phyloP scores from a whole-genome alignment of 116 monocot genomes.

The Trichopus zeylanicus region DNA sequence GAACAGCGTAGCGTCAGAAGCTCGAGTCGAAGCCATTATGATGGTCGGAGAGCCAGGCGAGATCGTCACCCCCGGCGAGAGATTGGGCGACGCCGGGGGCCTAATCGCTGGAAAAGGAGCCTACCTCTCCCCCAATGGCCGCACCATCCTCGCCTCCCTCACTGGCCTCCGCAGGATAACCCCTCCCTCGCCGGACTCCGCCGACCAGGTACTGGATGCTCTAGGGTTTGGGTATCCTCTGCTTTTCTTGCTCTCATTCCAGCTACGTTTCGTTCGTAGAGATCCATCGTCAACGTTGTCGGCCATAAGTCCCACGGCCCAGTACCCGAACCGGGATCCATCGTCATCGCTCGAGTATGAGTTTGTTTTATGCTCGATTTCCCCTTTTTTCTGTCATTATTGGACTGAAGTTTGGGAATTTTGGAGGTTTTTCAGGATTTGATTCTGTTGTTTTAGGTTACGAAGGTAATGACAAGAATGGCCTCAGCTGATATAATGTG shows the following conservation, averaged over 20 bases:
- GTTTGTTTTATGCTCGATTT: background rate
- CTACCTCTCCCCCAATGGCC: constrained; percentile 60
- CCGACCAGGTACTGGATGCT: constrained; percentile 45
- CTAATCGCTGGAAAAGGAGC: constrained; percentile 66
- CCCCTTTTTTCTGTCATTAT: background rate
- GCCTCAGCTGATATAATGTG: constrained; percentile 98
- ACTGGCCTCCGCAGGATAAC: constrained; percentile 44
- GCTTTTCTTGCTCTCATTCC: too few species aligned
- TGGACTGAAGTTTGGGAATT: background rate
- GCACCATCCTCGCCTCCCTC: constrained; percentile 68
- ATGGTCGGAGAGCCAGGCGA: too few species aligned
- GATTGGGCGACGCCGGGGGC: constrained; percentile 44
- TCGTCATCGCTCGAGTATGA: constrained; percentile 79
- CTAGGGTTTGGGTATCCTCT: constrained; percentile 16
- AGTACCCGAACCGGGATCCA: constrained; percentile 72
- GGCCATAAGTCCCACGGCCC: constrained; percentile 83
- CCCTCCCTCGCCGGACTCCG: constrained; percentile 44
- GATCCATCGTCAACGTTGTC: constrained; percentile 55
- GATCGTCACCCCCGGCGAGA: constrained; percentile 82
- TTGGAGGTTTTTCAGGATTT: too few species aligned
- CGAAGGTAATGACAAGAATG: constrained; percentile 86
- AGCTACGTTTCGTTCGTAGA: constrained; percentile 28
- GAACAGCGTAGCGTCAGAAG: too few species aligned
- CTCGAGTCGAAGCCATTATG: too few species aligned
- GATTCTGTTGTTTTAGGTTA: constrained; percentile 80